phyloP scores from a whole-genome alignment of 164 flowering plant species.

The Akebia trifoliata region DNA sequence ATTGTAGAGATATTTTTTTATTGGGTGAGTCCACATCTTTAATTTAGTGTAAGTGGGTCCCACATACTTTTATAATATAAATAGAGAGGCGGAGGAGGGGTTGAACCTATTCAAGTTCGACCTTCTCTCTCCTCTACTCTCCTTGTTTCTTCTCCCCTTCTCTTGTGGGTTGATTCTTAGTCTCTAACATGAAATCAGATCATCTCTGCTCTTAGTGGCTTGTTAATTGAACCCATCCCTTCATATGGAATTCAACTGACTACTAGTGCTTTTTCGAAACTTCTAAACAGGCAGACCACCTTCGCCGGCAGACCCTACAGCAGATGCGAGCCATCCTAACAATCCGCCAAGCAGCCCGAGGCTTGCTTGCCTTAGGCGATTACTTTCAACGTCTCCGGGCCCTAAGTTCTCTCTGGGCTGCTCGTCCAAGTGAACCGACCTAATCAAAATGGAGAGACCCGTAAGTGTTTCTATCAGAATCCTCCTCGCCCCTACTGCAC shows the following conservation, averaged over 20 bases:
- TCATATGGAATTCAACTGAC: not conserved
- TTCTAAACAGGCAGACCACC: conserved; percentile 71
- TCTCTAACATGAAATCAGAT: too few species aligned
- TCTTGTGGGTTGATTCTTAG: too few species aligned
- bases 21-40: too few species aligned
- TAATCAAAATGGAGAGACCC: conserved; percentile 12
- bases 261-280: not conserved
- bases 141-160: too few species aligned
- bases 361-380: conserved; percentile 75
- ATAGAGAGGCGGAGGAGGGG: too few species aligned
- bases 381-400: conserved; percentile 79
- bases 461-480: too few species aligned
- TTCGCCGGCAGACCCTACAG: conserved; percentile 65
- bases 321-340: conserved; percentile 69
- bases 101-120: too few species aligned
- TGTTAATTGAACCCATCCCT: not conserved
- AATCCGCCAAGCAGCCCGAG: conserved; percentile 72
- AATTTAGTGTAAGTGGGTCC: too few species aligned
- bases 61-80: too few species aligned
- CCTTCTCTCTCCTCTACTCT: too few species aligned
- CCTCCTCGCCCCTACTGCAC: not conserved
- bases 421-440: conserved; percentile 56
- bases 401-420: conserved; percentile 69
- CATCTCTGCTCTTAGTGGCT: too few species aligned
- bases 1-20: too few species aligned